Conservation (phyloP, 2,329 filamentous ascomycete genomes). For the Neocatenulostroma microsporum region DNA sequence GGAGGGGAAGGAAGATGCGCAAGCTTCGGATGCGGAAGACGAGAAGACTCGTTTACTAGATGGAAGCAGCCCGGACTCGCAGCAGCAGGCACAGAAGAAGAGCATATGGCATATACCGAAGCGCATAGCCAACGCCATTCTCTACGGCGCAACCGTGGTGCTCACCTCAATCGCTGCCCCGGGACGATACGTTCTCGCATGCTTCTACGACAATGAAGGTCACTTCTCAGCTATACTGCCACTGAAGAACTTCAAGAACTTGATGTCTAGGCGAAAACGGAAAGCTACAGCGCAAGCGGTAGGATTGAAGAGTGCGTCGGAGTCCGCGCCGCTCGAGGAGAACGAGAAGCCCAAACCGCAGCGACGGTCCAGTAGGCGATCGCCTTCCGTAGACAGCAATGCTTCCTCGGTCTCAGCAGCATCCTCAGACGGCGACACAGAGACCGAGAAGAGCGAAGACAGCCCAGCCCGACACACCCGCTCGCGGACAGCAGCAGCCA, state of each 20-base stretch:
- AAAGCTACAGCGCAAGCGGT: constrained; percentile 22
- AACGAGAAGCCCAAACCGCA: constrained; percentile 18
- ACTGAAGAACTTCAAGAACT: constrained; percentile 52
- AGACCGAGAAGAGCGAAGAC: constrained; percentile 55
- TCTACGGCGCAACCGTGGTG: constrained; percentile 70
- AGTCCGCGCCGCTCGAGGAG: constrained; percentile 28
- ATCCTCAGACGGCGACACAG: constrained; percentile 60
- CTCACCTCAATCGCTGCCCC: constrained; percentile 72
- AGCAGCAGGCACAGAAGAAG: constrained; percentile 6
- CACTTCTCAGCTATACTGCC: constrained; percentile 71
- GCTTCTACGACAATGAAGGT: constrained; percentile 73
- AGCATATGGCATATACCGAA: constrained; percentile 27
- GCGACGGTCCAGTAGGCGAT: constrained; percentile 31
- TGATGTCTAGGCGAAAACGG: constrained; percentile 37
- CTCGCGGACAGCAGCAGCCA: constrained; percentile 26
- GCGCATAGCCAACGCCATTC: constrained; percentile 62
- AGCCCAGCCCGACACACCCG: constrained; percentile 12
- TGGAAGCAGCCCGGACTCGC: constrained; percentile 11
- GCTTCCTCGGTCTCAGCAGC: constrained; percentile 51
- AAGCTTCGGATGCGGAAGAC: constrained; percentile 28
- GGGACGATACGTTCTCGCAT: constrained; percentile 72
- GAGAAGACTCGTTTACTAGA: constrained; percentile 65
- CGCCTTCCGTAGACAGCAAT: constrained; percentile 32
- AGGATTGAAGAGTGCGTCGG: constrained; percentile 22
- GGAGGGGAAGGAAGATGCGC: constrained; percentile 13